Base-by-base conservation (phyloP, 2,329 filamentous ascomycete genomes). In the Fusarium pseudograminearum region DNA sequence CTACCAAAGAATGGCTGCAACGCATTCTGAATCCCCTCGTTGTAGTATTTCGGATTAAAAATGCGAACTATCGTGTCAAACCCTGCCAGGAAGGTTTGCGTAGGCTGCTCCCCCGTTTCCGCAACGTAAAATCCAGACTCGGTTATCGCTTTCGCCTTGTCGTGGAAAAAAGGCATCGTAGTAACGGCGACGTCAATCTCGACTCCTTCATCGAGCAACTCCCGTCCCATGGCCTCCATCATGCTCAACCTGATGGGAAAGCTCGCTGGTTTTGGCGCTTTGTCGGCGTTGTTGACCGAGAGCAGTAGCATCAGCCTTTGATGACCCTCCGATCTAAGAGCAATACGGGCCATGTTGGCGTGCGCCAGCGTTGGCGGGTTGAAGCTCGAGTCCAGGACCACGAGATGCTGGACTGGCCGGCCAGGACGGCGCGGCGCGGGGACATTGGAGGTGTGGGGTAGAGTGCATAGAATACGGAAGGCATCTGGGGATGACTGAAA, bases 31-130 rank as follows among this genome's bases (percentile, higher is more conserved):
- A 91, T 86, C 4, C 58, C 55, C 15, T 61, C 53, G 8, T 42
- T 60, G 24, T 93, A 93, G 79, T 95, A 95, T 76, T 91, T 92
- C 1, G 90, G 86, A 50, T 92, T 83, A 56, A 92, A 87, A 54
- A 95, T 88, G 22, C 92, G 86, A 18, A 91, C 87, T 9, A 94
- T 80, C 0, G 92, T 95, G 73, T 95, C 92, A 76, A 89, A 95
- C 30, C 93, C 93, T 3, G 89, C 86, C 4, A 94, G 85, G 73
- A 92, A 92, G 6, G 92, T 80, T 73, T 93, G 91, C 55, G 85
- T 81, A 10, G 77, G 74, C 12, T 74, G 48, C 20, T 28, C 20
- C 12, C 33, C 38, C 31, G 16, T 58, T 9, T 34, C n/a, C 9
- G 38, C 22, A 69, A 28, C 31, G 16, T 87, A 89, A 38, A 82